A percentile compares a stretch with the other conserved stretches of the same genome.
Conservation (phyloP, 805 yeast genomes). For the Candida awuae region DNA sequence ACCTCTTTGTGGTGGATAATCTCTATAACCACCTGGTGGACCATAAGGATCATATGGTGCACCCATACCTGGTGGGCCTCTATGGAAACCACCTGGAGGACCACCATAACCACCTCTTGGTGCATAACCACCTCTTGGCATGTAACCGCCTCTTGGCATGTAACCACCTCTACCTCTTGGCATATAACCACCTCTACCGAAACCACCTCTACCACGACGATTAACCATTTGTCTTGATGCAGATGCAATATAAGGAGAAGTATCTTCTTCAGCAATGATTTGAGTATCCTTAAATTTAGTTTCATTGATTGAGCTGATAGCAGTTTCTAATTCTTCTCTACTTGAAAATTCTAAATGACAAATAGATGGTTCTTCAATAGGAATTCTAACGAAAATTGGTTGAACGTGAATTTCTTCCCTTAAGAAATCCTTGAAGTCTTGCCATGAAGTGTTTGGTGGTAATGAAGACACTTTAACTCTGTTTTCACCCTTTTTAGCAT, state of each 20-base stretch:
- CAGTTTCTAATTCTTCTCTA: slow-evolving; percentile 68
- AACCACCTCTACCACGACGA: slow-evolving; percentile 34
- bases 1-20: slow-evolving; percentile 25
- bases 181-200: slow-evolving; percentile 33
- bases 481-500: slow-evolving; percentile 61
- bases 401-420: slow-evolving; percentile 61
- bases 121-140: slow-evolving; percentile 27
- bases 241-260: slow-evolving; percentile 43
- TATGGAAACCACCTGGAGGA: slow-evolving; percentile 29
- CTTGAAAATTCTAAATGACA: slow-evolving; percentile 51
- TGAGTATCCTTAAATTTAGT: slow-evolving; percentile 57
- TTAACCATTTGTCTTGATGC: slow-evolving; percentile 43
- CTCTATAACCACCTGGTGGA: slow-evolving; percentile 18
- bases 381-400: slow-evolving; percentile 54
- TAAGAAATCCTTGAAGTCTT: slow-evolving; percentile 83
- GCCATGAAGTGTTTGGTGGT: slow-evolving; percentile 78
- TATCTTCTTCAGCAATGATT: slow-evolving; percentile 72
- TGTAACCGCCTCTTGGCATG: slow-evolving; percentile 28
- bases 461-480: slow-evolving; percentile 63
- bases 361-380: slow-evolving; percentile 35
- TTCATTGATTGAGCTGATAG: slow-evolving; percentile 66
- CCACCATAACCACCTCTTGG: slow-evolving; percentile 32
- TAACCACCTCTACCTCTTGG: slow-evolving; percentile 26
- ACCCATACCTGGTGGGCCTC: slow-evolving; percentile 20
- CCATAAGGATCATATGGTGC: slow-evolving; percentile 20